Percentiles rank a stretch among this genome's conserved stretches.
These are phyloP conservation scores for Ceratocystis colombiana DNA, from an alignment of 2,329 filamentous ascomycete species.

Conservation along the genomic window DNA sequence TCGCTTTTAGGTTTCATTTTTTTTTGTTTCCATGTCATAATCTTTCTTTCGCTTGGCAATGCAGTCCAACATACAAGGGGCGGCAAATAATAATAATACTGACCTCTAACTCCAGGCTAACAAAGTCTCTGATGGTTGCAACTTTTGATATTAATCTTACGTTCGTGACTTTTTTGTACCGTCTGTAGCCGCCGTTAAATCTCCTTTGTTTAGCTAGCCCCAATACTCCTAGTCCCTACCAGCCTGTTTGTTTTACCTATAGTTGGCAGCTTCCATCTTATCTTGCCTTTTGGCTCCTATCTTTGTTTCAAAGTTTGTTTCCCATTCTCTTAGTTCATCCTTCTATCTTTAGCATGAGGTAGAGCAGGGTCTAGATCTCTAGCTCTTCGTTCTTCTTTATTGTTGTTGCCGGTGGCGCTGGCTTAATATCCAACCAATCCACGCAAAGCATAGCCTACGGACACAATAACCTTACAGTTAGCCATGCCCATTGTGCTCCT, in stretches of 20 bases:
- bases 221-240: neutral
- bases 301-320: slow-evolving; percentile 4
- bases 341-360: neutral
- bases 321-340: neutral
- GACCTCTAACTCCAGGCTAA: neutral
- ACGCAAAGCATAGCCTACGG: neutral
- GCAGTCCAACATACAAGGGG: neutral
- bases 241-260: neutral
- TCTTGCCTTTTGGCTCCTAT: slow-evolving; percentile 5
- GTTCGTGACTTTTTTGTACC: neutral
- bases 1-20: neutral
- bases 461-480: neutral
- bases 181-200: neutral
- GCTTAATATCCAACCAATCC: slow-evolving; percentile 3
- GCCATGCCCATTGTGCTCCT: neutral
- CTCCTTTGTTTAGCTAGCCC: neutral
- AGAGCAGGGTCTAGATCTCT: neutral
- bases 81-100: no score
- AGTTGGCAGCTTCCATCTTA: slow-evolving; percentile 2
- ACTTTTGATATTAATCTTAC: neutral
- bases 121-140: neutral
- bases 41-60: neutral
- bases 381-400: neutral
- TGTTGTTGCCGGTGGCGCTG: neutral
- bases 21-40: neutral